Conservation (phyloP, 495 filamentous ascomycete species). For the Mytilinidion resinicola region DNA sequence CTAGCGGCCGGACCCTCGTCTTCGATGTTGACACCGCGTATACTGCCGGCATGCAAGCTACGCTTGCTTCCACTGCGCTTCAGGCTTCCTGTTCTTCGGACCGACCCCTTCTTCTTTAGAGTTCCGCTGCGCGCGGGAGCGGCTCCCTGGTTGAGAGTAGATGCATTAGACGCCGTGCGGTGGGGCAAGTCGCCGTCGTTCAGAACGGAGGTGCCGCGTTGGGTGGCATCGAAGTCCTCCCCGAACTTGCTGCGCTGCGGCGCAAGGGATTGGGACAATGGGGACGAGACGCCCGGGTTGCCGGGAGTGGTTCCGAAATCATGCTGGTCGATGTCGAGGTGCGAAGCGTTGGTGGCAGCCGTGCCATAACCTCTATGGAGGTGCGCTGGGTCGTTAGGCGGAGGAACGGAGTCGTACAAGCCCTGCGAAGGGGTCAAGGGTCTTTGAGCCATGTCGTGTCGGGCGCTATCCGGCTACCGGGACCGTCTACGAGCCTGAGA, state of each 20-base stretch:
- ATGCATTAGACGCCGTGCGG: conserved; percentile 39
- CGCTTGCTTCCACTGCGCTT: conserved; percentile 68
- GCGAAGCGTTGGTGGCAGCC: conserved; percentile 1
- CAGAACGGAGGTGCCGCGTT: conserved; percentile 55
- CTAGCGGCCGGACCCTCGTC: conserved; percentile 49
- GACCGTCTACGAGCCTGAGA: too few species aligned
- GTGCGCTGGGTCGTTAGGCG: conserved; percentile 26
- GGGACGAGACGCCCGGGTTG: conserved; percentile 38
- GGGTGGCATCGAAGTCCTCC: conserved; percentile 67
- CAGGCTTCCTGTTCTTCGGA: conserved; percentile 66
- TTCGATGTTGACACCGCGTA: conserved; percentile 63
- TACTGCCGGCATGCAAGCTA: conserved; percentile 68
- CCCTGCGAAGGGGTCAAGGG: conserved; percentile 23
- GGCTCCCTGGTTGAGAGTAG: conserved; percentile 29
- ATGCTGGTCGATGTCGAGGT: conserved; percentile 12
- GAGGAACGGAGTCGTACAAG: conserved; percentile 26
- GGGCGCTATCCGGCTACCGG: too few species aligned
- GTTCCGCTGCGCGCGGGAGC: conserved; percentile 65
- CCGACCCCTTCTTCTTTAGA: conserved; percentile 76
- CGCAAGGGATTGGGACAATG: conserved; percentile 40
- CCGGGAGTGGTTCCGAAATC: conserved; percentile 39
- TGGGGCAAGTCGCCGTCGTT: conserved; percentile 40
- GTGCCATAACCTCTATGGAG: conserved; percentile 32
- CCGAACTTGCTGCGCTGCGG: conserved; percentile 47
- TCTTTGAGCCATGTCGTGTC: not conserved